Base-by-base conservation (phyloP, 768 basidiomycete species). In the Trametes cubensis region DNA sequence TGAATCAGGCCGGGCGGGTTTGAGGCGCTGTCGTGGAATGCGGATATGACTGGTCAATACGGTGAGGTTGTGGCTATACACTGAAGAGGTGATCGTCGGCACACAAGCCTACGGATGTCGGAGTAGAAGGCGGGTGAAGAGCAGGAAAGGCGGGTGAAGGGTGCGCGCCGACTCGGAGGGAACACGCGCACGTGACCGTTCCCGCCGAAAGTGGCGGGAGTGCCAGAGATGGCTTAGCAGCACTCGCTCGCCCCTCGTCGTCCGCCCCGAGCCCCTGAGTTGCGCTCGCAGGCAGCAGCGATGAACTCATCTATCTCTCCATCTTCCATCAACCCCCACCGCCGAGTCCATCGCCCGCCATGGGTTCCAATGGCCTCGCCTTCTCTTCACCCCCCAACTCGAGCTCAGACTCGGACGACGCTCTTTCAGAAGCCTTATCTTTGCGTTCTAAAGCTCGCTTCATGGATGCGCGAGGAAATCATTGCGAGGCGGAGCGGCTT, bases 401-500 rank as follows among this genome's bases (percentile, higher is more conserved):
- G 6, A 25, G 21, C 3, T 42, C 61, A 2, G 47, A 42, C 46
- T 15, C 41, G n/a, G 62, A 63, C 21, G 40, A 52, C 38, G 39
- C 44, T 5, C 39, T 63, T 23, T 53, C 50, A 7, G 62, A 63
- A 30, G 62, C 62, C 15, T 39, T 44, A 15, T 44, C 46, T 11
- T 49, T 74, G 28, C 65, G 66, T 52, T 66, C 71, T 26, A 34
- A 68, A 60, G 74, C 70, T 0, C 61, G 62, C 20, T 46, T 54
- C 17, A 67, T 70, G 38, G 66, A 62, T 23, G 53, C 60, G 0
- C 50, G 61, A 20, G 75, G 75, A 10, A 64, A 72, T 49, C 61
- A 67, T 44, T 66, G 52, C 11, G 68, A 61, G 8, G 77, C 77
- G 0, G 76, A 78, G 58, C 55, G 41, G 10, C 66, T 72, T 21